Evolutionary conservation across 371 early-diverging fungal genomes (phyloP).

Genomic region (Syncephalis fuscata): DNA sequence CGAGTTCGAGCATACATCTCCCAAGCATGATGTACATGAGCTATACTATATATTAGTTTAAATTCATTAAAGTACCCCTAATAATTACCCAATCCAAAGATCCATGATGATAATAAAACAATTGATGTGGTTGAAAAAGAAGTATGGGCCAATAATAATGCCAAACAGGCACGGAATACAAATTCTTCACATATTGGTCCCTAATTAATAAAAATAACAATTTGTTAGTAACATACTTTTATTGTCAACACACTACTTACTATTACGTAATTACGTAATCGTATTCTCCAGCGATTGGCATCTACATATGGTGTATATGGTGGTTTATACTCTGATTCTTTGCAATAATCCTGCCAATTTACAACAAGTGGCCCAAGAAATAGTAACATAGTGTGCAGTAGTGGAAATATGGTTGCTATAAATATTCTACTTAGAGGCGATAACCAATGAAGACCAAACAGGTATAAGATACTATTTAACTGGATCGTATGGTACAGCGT

Average conservation of each 20-base stretch:
- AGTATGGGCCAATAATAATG: constrained; percentile 8
- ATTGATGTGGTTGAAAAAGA: constrained; percentile 2
- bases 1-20: constrained; percentile 8
- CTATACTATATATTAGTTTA: not conserved
- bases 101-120: constrained; percentile 12
- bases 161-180: constrained; percentile 21
- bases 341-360: not conserved
- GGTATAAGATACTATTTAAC: no score
- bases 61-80: not conserved
- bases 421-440: not conserved
- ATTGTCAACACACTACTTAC: not conserved
- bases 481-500: not conserved
- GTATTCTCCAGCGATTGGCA: not conserved
- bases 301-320: not conserved
- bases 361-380: constrained; percentile 12
- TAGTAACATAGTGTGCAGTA: constrained; percentile 1
- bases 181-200: constrained; percentile 24
- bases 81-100: constrained; percentile 20
- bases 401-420: not conserved
- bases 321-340: not conserved
- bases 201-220: constrained; percentile 3
- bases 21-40: constrained; percentile 18
- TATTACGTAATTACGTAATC: constrained; percentile 2
- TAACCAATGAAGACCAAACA: not conserved
- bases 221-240: not conserved